Evolutionary conservation across 495 filamentous ascomycete genomes (phyloP), one percentile per base, ranked within the genome.

Genomic region (Aspergillus haitiensis): DNA sequence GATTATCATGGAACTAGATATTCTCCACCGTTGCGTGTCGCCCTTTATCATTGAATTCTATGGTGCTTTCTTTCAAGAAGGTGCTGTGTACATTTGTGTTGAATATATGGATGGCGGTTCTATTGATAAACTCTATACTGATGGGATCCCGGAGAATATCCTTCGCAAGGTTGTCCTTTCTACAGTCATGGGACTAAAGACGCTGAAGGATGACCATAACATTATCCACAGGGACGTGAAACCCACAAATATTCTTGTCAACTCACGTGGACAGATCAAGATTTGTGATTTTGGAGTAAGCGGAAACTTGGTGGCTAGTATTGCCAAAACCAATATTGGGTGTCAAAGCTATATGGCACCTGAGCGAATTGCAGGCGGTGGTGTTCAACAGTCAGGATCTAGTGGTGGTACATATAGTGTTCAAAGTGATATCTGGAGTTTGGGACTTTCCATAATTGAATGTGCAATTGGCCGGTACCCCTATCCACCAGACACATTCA

Each of bases 281-380:
- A 96, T 99, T 51, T 99, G 94, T 74, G 94, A 99, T 73, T 99
- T 99, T 69, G 94, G 94, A 65, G 94, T 99, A 10, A 94, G 90
- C 52, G 94, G 94, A 37, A 99, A 99, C 67, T 75, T 99, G 11
- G 94, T 99, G 18, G 93, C 94, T 5, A 96, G 91, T 75, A 97
- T 98, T 63, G 94, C 94, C 21, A 97, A 96, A 74, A 99, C 94
- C 21, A 99, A 99, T 70, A 99, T 99, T 63, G 94, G 94, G 18
- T 99, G 94, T 68, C 94, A 99, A 71, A 97, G 92, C 73, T 99
- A 99, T 77, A 99, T 99, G 94, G 94, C 94, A 0, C 94, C 94
- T 4, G 94, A 99, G 70, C 83, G 94, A 53, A 99, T 99, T 59
- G 88, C 90, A 33, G 90, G 90, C 27, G 89, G 91, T 52, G 89